Base-by-base conservation (phyloP, 805 yeast genomes). In the Wickerhamiella slavikovae region DNA sequence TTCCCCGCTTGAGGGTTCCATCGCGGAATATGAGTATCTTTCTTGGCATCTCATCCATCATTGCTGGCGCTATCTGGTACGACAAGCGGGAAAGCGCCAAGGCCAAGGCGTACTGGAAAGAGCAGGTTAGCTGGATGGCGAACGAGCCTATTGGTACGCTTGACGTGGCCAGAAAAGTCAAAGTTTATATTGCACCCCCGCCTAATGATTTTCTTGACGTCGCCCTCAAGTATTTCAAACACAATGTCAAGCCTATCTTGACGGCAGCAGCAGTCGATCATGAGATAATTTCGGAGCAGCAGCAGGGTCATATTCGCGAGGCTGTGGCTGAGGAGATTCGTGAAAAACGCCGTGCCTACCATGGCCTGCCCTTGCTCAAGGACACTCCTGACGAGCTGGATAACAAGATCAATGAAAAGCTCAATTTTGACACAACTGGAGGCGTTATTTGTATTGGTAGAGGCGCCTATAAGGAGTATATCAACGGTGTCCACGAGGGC, bases 361-460 rank as follows among this genome's bases (percentile, higher is more conserved):
- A 33, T 21, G 50, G 51, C 7, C 34, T 43, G 17, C 45, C 50
- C 49, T 28, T 39, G 5, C 31, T 27, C 5, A 35, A 34, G 45
- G 17, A 26, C n/a, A 22, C 22, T 4, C 29, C 31, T 8, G 47
- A 41, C 17, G 48, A 44, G 11, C 51, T 49, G 18, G 48, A 49
- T n/a, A 51, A 49, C 26, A 38, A 35, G 22, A 35, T 45, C 16
- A 45, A 40, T 15, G 29, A 43, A 9, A 49, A 59, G 28, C 46
- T 52, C 16, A 58, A 53, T 6, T 45, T 56, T 20, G 66, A 65
- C 38, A 37, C 40, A 5, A 43, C 66, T 6, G 95, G 95, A 16
- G 98, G 96, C 25, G 73, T 82, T 9, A 64, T 89, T 14, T 78
- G 94, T 47, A 55, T 89, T 16, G 99, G 99, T 4, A 64, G 99